Percentiles rank a stretch among this genome's conserved stretches.
Evolutionary conservation across 1,139 yeast genomes (phyloP).

Genomic region (Scheffersomyces illinoinensis): DNA sequence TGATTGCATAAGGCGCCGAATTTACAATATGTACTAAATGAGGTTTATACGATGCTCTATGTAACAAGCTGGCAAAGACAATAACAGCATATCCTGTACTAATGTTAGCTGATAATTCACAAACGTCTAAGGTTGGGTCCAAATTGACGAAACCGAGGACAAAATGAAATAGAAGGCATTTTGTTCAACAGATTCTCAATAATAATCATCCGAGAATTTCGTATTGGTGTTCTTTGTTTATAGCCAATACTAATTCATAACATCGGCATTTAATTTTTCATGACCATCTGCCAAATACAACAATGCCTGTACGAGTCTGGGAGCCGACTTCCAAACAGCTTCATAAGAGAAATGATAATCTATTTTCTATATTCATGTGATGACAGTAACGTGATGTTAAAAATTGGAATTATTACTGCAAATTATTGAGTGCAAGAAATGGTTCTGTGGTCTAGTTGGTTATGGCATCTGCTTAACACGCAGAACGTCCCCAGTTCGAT

Average conservation of each 20-base stretch:
- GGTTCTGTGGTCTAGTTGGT: conserved; percentile 92
- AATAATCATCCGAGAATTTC: neutral
- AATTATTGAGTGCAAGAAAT: too few relatives aligned
- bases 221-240: neutral
- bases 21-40: neutral
- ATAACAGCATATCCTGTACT: neutral
- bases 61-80: neutral
- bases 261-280: neutral
- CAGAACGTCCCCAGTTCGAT: conserved; percentile 99
- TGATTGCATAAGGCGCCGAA: too few relatives aligned
- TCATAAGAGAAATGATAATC: too few relatives aligned
- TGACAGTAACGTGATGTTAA: too few relatives aligned
- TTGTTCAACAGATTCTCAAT: neutral
- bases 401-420: too few relatives aligned
- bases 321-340: too few relatives aligned
- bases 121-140: neutral
- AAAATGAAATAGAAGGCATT: neutral
- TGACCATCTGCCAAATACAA: neutral
- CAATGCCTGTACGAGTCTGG: too few relatives aligned
- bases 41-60: neutral
- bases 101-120: neutral
- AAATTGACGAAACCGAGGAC: neutral
- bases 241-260: too few relatives aligned
- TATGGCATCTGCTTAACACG: conserved; percentile 99
- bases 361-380: too few relatives aligned